phyloP scores from a whole-genome alignment of 352 stramenopile genomes.

The Thraustochytrium aureum region DNA sequence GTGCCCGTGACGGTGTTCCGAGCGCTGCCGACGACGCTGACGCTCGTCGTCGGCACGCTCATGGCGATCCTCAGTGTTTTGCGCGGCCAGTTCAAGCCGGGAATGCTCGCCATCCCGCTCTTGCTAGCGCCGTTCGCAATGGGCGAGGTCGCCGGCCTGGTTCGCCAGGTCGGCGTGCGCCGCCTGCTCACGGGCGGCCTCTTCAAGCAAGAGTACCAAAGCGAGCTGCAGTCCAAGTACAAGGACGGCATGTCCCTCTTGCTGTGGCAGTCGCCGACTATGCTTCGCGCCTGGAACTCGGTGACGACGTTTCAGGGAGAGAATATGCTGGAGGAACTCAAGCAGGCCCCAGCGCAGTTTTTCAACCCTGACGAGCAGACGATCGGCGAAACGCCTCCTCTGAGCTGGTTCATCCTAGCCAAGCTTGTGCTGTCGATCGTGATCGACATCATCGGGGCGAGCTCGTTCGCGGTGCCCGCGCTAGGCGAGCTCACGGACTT shows the following conservation, averaged over 20 bases:
- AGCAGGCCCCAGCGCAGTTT: slow-evolving; percentile 66
- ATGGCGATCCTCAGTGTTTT: slow-evolving; percentile 62
- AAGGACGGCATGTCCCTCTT: slow-evolving; percentile 70
- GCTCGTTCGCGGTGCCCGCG: slow-evolving; percentile 76
- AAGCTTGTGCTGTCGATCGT: slow-evolving; percentile 65
- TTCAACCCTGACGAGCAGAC: slow-evolving; percentile 22
- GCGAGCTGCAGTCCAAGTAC: slow-evolving; percentile 63
- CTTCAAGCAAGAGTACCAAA: neutral
- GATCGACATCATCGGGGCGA: slow-evolving; percentile 82
- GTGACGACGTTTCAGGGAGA: slow-evolving; percentile 13
- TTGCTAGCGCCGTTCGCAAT: slow-evolving; percentile 65
- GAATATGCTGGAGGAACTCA: slow-evolving; percentile 66
- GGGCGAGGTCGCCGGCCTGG: slow-evolving; percentile 63
- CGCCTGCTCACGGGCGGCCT: slow-evolving; percentile 48
- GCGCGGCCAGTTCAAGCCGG: slow-evolving; percentile 64
- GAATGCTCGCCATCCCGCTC: slow-evolving; percentile 62
- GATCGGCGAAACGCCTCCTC: neutral
- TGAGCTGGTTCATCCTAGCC: slow-evolving; percentile 29
- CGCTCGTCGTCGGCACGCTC: slow-evolving; percentile 62
- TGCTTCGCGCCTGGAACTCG: slow-evolving; percentile 59
- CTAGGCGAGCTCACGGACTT: slow-evolving; percentile 85
- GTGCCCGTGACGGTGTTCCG: slow-evolving; percentile 64
- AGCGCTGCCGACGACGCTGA: slow-evolving; percentile 63
- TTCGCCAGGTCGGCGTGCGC: slow-evolving; percentile 64
- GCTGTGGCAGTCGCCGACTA: slow-evolving; percentile 60